phyloP scores from a whole-genome alignment of 1,284 basidiomycete species.

The Cerioporus squamosus region DNA sequence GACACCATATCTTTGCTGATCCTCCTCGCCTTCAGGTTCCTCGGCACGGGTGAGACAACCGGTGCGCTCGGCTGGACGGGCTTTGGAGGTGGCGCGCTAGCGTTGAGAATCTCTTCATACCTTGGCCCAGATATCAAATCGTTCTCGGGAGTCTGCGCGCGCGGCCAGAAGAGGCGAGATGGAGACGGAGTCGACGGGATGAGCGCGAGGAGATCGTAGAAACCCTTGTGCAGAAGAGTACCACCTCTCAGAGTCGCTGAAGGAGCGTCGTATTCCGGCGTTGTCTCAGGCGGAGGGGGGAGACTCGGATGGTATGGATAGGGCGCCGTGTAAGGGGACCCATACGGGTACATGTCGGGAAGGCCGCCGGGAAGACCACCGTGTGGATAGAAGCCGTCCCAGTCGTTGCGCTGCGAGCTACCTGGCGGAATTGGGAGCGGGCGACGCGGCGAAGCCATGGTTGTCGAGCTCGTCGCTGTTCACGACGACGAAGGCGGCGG shows the following conservation, averaged over 20 bases:
- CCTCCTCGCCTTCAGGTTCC: constrained; percentile 55
- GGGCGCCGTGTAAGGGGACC: constrained; percentile 48
- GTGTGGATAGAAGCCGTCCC: constrained; percentile 18
- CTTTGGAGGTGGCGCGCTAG: constrained; percentile 22
- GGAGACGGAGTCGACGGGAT: constrained; percentile 72
- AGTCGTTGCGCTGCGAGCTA: constrained; percentile 17
- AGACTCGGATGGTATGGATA: constrained; percentile 46
- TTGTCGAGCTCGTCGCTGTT: constrained; percentile 15
- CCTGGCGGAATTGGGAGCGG: constrained; percentile 51
- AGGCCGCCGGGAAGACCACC: constrained; percentile 28
- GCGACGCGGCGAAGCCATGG: constrained; percentile 36
- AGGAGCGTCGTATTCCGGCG: constrained; percentile 45
- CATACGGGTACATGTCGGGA: constrained; percentile 43
- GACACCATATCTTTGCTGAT: constrained; percentile 90
- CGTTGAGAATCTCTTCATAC: constrained; percentile 57
- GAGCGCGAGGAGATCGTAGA: constrained; percentile 85
- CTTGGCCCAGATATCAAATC: constrained; percentile 58
- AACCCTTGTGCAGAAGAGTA: constrained; percentile 81
- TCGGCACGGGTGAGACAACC: constrained; percentile 40
- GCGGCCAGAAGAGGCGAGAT: constrained; percentile 64
- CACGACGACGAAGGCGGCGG: constrained; percentile 10
- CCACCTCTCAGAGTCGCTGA: constrained; percentile 61
- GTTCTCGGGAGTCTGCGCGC: constrained; percentile 35
- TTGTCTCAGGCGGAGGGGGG: constrained; percentile 31
- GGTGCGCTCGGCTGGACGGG: constrained; percentile 33